Evolutionary conservation across 176 grass and related monocot species (phyloP), one percentile per base, ranked within the genome.

Genomic region (Bothriochloa decipiens): DNA sequence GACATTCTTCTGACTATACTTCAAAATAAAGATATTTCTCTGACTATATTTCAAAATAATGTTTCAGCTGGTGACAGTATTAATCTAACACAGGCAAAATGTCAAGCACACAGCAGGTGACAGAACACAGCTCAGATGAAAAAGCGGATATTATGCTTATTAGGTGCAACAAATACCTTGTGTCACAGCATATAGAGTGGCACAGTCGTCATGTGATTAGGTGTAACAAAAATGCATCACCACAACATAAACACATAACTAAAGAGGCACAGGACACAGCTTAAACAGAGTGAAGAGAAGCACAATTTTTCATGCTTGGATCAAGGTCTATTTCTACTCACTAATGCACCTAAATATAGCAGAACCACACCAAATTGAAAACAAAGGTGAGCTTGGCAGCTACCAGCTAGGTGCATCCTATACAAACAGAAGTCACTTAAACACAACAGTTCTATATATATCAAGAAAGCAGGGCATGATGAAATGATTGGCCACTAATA

Each of bases 401-500:
- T 66, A 64, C 2, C 42, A 66, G 18, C 27, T 66, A 64, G 11
- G 41, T 11, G 58, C 12, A 36, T 40, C 29, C 17, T 18, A 75
- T 40, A 74, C 7, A 11, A 20, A 75, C 8, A 65, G 12, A 67
- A 64, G 25, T 25, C 78, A 53, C 45, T 13, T 16, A 39, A 3
- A 13, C 65, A 83, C n/a, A 76, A 55, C 18, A 37, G 20, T 36
- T 32, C 47, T 36, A 53, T n/a, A 22, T 29, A 28, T 2, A 75
- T 65, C 53, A 64, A 47, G 27, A 80, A 64, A 80, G 28, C 42
- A 79, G 11, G 5, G 20, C 27, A 75, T 74, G n/a, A 29, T 33
- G 28, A 43, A 74, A 49, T 0, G 14, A 17, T 32, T 23, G 72
- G 55, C 80, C 22, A 33, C 46, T 5, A 4, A 67, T 20, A 35